Evolutionary conservation across 2,329 filamentous ascomycete genomes (phyloP).

Genomic region (Diplocarpon mali): DNA sequence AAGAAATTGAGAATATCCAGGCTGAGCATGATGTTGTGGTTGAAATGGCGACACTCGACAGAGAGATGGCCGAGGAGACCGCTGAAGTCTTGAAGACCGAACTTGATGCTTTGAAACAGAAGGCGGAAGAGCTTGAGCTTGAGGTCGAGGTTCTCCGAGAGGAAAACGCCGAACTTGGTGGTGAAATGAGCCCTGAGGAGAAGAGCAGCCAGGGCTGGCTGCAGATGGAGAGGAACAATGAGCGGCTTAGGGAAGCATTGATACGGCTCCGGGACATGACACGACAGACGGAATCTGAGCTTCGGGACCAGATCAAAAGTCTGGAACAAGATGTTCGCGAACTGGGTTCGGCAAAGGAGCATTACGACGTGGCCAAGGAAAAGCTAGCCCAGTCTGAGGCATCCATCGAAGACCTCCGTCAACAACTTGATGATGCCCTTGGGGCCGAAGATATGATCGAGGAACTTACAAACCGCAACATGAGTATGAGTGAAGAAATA

Average conservation of each 20-base stretch:
- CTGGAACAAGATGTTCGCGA: constrained; percentile 66
- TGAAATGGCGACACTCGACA: constrained; percentile 79
- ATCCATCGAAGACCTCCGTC: constrained; percentile 72
- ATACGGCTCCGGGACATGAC: constrained; percentile 77
- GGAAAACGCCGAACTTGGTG: constrained; percentile 74
- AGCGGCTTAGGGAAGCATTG: constrained; percentile 75
- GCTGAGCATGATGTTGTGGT: constrained; percentile 76
- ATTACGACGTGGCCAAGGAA: constrained; percentile 60
- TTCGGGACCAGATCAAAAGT: constrained; percentile 62
- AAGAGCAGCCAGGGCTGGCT: constrained; percentile 78
- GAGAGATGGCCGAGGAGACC: constrained; percentile 93
- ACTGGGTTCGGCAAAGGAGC: constrained; percentile 52
- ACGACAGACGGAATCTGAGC: constrained; percentile 71
- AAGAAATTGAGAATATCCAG: constrained; percentile 60
- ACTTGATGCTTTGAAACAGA: constrained; percentile 63
- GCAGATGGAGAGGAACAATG: constrained; percentile 84
- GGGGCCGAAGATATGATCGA: constrained; percentile 92
- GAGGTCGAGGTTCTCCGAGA: constrained; percentile 80
- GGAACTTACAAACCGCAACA: constrained; percentile 78
- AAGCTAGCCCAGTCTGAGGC: constrained; percentile 63
- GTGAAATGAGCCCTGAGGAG: constrained; percentile 82
- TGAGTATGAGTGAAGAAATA: constrained; percentile 71
- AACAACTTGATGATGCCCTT: constrained; percentile 81
- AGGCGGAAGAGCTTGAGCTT: constrained; percentile 72
- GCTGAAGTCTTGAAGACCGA: constrained; percentile 75